Evolutionary conservation across 2,329 filamentous ascomycete species (phyloP).

Genomic region (Xylaria sp.): DNA sequence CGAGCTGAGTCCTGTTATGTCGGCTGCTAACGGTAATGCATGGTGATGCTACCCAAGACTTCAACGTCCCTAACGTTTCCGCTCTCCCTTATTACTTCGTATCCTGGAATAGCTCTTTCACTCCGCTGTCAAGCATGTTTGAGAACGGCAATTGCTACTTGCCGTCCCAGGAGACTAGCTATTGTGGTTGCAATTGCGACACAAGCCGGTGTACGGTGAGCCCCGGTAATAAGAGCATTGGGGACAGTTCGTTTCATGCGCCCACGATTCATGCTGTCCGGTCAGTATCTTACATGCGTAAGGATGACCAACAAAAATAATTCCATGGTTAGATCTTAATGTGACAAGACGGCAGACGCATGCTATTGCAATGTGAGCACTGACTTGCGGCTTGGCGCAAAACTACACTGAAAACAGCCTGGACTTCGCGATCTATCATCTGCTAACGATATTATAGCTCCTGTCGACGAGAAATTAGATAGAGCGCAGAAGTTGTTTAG

Average conservation of each 20-base stretch:
- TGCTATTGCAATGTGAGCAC: constrained; percentile 5
- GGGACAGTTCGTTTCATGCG: constrained; percentile 24
- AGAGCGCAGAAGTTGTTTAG: not conserved
- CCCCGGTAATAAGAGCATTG: constrained; percentile 7
- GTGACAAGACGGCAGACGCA: constrained; percentile 12
- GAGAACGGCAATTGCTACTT: constrained; percentile 2
- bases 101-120: constrained; percentile 12
- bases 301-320: constrained; percentile 6
- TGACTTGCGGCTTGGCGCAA: constrained; percentile 21
- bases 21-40: constrained; percentile 24
- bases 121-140: constrained; percentile 16
- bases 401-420: constrained; percentile 4
- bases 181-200: constrained; percentile 32
- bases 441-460: constrained; percentile 2
- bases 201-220: constrained; percentile 16
- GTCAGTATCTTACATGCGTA: constrained; percentile 10
- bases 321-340: constrained; percentile 10
- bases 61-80: constrained; percentile 1
- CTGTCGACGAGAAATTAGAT: not conserved
- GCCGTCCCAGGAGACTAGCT: not conserved
- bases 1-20: constrained; percentile 26
- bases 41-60: constrained; percentile 20
- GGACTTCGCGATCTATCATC: constrained; percentile 23
- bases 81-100: constrained; percentile 11
- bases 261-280: constrained; percentile 18